Evolutionary conservation across 495 filamentous ascomycete species (phyloP).

Genomic region (Amphirosellinia nigrospora): DNA sequence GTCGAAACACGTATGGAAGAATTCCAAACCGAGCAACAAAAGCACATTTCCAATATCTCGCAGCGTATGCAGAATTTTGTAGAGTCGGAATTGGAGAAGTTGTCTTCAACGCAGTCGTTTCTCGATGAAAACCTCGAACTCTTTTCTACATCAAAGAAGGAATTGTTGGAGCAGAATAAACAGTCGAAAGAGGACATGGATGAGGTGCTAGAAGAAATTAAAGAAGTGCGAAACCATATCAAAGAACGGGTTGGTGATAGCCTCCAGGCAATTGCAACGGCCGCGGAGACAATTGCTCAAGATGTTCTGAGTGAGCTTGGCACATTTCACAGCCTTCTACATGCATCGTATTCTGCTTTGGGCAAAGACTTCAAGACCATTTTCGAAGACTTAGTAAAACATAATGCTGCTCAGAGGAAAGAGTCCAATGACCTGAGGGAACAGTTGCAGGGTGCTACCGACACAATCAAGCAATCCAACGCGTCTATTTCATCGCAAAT

Average conservation of each 20-base stretch:
- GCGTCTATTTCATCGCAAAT: slow-evolving; percentile 68
- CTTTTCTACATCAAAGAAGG: slow-evolving; percentile 68
- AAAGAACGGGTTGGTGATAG: slow-evolving; percentile 86
- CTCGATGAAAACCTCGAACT: slow-evolving; percentile 68
- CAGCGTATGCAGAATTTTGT: slow-evolving; percentile 76
- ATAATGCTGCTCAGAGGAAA: slow-evolving; percentile 75
- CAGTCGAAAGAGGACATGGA: slow-evolving; percentile 88
- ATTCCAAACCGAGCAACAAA: slow-evolving; percentile 72
- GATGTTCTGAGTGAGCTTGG: slow-evolving; percentile 89
- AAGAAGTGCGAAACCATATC: slow-evolving; percentile 81
- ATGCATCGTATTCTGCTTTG: slow-evolving; percentile 83
- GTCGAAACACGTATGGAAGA: slow-evolving; percentile 74
- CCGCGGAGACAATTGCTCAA: slow-evolving; percentile 84
- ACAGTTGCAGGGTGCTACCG: slow-evolving; percentile 71
- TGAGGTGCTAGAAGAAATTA: slow-evolving; percentile 87
- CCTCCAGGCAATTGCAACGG: slow-evolving; percentile 79
- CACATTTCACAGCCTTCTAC: slow-evolving; percentile 81
- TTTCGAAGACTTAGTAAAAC: slow-evolving; percentile 78
- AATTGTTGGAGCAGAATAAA: slow-evolving; percentile 70
- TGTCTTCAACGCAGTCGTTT: slow-evolving; percentile 69
- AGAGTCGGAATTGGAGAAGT: slow-evolving; percentile 68
- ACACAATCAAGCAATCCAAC: slow-evolving; percentile 68
- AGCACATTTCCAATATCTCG: slow-evolving; percentile 69
- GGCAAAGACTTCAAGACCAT: slow-evolving; percentile 86
- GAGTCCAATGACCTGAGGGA: slow-evolving; percentile 75